Evolutionary conservation across 2,329 filamentous ascomycete species (phyloP), one percentile per base, ranked within the genome.

Genomic region (Trichoderma endophyticum): DNA sequence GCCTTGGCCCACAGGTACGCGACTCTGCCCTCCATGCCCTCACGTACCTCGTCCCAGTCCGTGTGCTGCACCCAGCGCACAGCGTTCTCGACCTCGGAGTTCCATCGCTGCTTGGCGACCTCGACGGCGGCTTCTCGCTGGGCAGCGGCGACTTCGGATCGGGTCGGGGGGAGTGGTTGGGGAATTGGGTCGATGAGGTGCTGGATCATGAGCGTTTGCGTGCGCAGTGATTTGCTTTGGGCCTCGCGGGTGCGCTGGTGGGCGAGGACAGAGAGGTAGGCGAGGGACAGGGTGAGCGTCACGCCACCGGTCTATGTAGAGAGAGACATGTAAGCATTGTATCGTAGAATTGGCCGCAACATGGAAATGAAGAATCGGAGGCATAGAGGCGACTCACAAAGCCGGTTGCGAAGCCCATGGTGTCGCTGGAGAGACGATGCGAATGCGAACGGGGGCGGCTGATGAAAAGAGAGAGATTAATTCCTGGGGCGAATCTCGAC

Each of bases 61-160:
- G 87, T 89, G 39, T 82, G 85, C 81, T 94, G 89, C 71, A 89
- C 87, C 86, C 89, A 91, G 72, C 85, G 85, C 70, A 92, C 91
- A 66, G 91, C 86, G 73, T 85, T 85, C 79, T 91, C 87, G 43
- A 95, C 81, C 81, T 95, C 92, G 65, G 86, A 81, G 80, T 96
- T 95, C 93, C 93, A 95, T 73, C 88, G 85, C 77, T 93, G 91
- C 84, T 95, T 95, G 76, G 91, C 86, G 43, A 88, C 84, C 78
- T 94, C 92, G 69, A 90, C 79, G 64, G 92, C 83, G 62, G 86
- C 85, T 32, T 86, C 85, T 73, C 87, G 84, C 75, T 88, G 84
- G 66, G 86, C 81, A 48, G 84, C 83, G 61, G 86, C 84, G 51
- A 84, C 80, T 77, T 88, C 86, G 57, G 85, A 82, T 59, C 87